Percentiles rank a stretch among this genome's conserved stretches.
phyloP scores from a whole-genome alignment of 768 basidiomycete species.

The Agaricus bisporus region DNA sequence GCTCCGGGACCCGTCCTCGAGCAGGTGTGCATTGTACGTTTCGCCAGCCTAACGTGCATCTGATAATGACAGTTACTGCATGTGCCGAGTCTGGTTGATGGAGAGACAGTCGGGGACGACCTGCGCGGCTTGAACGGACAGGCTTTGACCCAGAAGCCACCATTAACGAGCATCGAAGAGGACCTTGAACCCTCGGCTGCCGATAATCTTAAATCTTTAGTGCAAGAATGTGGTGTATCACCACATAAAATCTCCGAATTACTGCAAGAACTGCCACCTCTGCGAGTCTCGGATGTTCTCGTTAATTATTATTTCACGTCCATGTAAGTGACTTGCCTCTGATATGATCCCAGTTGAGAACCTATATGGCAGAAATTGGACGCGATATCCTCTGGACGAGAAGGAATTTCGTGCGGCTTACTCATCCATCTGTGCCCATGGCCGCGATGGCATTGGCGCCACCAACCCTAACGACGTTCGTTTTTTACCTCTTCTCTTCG shows the following conservation, averaged over 20 bases:
- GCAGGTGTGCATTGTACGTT: constrained; percentile 42
- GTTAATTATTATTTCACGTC: constrained; percentile 77
- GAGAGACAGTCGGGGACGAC: not conserved
- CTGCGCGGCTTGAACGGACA: not conserved
- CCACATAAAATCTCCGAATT: constrained; percentile 89
- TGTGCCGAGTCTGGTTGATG: constrained; percentile 13
- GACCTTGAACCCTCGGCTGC: constrained; percentile 54
- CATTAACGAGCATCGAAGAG: constrained; percentile 28
- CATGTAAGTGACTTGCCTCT: constrained; percentile 41
- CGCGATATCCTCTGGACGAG: constrained; percentile 87
- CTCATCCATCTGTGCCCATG: constrained; percentile 53
- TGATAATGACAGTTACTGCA: constrained; percentile 21
- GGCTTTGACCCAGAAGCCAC: constrained; percentile 5
- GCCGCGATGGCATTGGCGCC: constrained; percentile 51
- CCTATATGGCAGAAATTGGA: constrained; percentile 69
- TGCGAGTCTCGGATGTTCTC: constrained; percentile 66
- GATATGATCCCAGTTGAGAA: constrained; percentile 8
- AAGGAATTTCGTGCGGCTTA: constrained; percentile 73
- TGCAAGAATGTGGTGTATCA: constrained; percentile 89
- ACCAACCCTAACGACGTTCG: constrained; percentile 73
- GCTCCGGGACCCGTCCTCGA: constrained; percentile 75
- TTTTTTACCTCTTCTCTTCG: constrained; percentile 89
- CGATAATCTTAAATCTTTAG: constrained; percentile 78
- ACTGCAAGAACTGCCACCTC: constrained; percentile 81
- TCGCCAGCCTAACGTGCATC: not conserved